These are phyloP conservation scores for Eremomyces bilateralis DNA, from an alignment of 495 filamentous ascomycete species.

Conservation along the genomic window DNA sequence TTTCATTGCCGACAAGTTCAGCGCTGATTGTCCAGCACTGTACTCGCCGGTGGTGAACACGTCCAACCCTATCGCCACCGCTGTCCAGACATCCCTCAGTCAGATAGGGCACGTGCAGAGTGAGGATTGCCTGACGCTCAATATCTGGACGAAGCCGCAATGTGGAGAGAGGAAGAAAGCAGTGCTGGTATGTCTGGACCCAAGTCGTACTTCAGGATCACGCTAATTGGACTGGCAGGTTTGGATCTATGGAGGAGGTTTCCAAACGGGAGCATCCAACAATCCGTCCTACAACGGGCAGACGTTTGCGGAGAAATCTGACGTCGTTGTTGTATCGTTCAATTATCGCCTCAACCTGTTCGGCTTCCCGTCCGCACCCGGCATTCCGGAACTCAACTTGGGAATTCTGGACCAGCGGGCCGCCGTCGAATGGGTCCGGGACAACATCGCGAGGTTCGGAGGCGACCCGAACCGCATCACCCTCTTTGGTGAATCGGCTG, in stretches of 20 bases:
- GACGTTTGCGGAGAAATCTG: conserved; percentile 26
- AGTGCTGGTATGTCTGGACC: no score
- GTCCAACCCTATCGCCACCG: no score
- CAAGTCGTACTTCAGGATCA: no score
- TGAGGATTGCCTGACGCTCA: no score
- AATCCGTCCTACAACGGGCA: conserved; percentile 22
- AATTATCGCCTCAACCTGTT: conserved; percentile 25
- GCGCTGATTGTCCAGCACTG: no score
- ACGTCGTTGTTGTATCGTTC: conserved; percentile 27
- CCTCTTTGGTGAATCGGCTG: background rate
- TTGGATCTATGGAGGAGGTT: conserved; percentile 18
- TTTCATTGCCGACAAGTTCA: no score
- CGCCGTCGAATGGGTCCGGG: background rate
- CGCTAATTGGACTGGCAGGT: no score
- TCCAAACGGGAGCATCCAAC: conserved; percentile 10
- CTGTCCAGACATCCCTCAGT: no score
- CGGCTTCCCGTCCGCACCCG: conserved; percentile 16
- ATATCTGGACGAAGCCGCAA: no score
- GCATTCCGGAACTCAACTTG: background rate
- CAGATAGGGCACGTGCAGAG: no score
- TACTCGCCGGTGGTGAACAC: no score
- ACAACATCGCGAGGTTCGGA: background rate
- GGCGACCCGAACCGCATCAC: background rate
- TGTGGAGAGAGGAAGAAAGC: no score
- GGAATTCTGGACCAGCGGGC: background rate